These are phyloP conservation scores for Aureobasidium vineae DNA, from an alignment of 2,329 filamentous ascomycete genomes.

Conservation along the genomic window DNA sequence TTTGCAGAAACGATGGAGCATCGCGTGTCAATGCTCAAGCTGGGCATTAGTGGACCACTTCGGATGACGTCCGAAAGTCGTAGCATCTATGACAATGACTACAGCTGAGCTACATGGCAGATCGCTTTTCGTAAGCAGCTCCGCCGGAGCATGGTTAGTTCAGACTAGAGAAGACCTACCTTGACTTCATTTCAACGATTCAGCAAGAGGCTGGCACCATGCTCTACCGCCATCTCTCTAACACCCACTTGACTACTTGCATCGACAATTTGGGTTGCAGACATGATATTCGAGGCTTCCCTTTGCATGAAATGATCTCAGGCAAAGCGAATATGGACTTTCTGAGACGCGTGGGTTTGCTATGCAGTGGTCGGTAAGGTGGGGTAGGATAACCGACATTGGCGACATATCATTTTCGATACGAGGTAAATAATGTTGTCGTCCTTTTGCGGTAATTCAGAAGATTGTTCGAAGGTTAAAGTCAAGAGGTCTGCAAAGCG, in stretches of 20 bases:
- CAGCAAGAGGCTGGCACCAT: not conserved
- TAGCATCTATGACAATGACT: not conserved
- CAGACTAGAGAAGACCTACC: not conserved
- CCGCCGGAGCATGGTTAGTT: not conserved
- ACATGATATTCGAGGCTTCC: not conserved
- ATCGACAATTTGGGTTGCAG: not conserved
- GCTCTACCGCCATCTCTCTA: not conserved
- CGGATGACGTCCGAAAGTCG: not conserved
- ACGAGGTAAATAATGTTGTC: not conserved
- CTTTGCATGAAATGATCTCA: not conserved
- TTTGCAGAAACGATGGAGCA: not conserved
- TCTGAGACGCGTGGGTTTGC: not conserved
- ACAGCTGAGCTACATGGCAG: not conserved
- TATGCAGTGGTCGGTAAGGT: not conserved
- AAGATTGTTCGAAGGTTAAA: not conserved
- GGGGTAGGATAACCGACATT: not conserved
- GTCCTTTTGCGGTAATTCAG: not conserved
- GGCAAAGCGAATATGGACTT: not conserved
- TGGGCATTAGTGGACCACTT: not conserved
- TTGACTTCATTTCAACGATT: not conserved
- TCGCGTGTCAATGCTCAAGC: slow-evolving; percentile 9
- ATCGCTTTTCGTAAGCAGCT: not conserved
- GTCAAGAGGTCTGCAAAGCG: not conserved
- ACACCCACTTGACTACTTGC: not conserved
- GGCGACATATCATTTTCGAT: not conserved